These are phyloP conservation scores for Penicillium digitatum DNA, from an alignment of 2,329 filamentous ascomycete genomes.

Conservation along the genomic window DNA sequence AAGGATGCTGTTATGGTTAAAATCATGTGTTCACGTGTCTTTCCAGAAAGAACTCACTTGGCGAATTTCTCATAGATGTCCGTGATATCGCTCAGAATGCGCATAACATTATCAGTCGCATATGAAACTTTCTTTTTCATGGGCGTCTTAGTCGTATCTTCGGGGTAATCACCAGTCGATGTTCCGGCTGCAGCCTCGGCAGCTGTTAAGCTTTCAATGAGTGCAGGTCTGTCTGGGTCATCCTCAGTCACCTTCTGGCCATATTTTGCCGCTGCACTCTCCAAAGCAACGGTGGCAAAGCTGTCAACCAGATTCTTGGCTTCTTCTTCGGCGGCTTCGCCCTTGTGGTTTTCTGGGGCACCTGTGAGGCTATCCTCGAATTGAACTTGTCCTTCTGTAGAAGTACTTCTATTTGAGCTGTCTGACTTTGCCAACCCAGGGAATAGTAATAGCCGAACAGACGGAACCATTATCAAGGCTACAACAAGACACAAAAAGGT, in stretches of 20 bases:
- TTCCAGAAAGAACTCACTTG: slow-evolving; percentile 45
- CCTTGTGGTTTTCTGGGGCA: slow-evolving; percentile 74
- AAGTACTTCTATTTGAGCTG: slow-evolving; percentile 50
- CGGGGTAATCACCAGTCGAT: slow-evolving; percentile 48
- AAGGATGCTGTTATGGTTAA: slow-evolving; percentile 45
- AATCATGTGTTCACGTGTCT: neutral
- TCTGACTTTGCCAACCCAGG: slow-evolving; percentile 65
- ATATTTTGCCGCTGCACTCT: slow-evolving; percentile 72
- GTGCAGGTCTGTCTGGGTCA: slow-evolving; percentile 39
- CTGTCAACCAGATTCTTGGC: slow-evolving; percentile 75
- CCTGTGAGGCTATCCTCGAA: slow-evolving; percentile 75
- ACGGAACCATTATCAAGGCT: slow-evolving; percentile 62
- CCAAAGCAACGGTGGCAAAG: slow-evolving; percentile 67
- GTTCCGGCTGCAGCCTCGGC: slow-evolving; percentile 53
- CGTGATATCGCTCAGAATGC: slow-evolving; percentile 56
- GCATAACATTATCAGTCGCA: slow-evolving; percentile 72
- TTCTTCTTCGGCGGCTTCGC: slow-evolving; percentile 78
- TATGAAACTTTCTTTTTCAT: slow-evolving; percentile 74
- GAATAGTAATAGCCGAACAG: slow-evolving; percentile 61
- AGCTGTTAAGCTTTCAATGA: slow-evolving; percentile 54
- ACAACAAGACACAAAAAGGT: slow-evolving; percentile 57
- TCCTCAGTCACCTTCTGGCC: slow-evolving; percentile 59
- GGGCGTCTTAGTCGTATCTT: slow-evolving; percentile 69
- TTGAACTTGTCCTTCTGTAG: slow-evolving; percentile 65
- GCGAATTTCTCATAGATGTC: slow-evolving; percentile 63